Evolutionary conservation across 106 monocot genomes (phyloP).

Genomic region (Phalaenopsis aphrodite): DNA sequence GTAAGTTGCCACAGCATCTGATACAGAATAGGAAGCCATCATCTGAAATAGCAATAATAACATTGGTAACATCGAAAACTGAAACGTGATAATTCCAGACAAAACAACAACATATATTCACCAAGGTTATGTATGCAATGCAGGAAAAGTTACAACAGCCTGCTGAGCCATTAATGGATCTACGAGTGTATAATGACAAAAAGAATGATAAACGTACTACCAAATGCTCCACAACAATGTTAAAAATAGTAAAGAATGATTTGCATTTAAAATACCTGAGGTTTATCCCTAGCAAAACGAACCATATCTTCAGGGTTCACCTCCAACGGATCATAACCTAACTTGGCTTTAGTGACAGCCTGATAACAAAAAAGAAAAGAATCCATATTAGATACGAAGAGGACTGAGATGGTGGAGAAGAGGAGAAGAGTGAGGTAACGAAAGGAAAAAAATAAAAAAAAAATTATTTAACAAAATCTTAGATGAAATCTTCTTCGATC

Average conservation of each 20-base stretch:
- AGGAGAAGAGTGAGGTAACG: not conserved
- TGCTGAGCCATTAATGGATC: not conserved
- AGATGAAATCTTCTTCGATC: not conserved
- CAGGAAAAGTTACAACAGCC: not conserved
- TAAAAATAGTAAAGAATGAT: not conserved
- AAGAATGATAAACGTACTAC: not conserved
- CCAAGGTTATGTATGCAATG: not conserved
- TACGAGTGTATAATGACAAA: not conserved
- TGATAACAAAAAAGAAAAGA: slow-evolving; percentile 18
- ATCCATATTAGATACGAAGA: not conserved
- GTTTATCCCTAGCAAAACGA: slow-evolving; percentile 90
- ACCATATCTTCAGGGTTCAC: slow-evolving; percentile 99
- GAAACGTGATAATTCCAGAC: not conserved
- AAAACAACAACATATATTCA: not conserved
- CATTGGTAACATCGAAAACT: slow-evolving; percentile 2
- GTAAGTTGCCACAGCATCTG: slow-evolving; percentile 98
- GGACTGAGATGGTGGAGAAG: not conserved
- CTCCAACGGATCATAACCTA: slow-evolving; percentile 94
- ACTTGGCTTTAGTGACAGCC: slow-evolving; percentile 95
- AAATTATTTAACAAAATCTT: not conserved
- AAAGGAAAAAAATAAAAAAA: not conserved
- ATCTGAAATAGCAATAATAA: slow-evolving; percentile 41
- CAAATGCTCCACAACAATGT: not conserved
- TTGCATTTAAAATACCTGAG: slow-evolving; percentile 50
- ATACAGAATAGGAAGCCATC: slow-evolving; percentile 99